phyloP scores from a whole-genome alignment of 2,329 filamentous ascomycete species.

The Diplodia corticola region DNA sequence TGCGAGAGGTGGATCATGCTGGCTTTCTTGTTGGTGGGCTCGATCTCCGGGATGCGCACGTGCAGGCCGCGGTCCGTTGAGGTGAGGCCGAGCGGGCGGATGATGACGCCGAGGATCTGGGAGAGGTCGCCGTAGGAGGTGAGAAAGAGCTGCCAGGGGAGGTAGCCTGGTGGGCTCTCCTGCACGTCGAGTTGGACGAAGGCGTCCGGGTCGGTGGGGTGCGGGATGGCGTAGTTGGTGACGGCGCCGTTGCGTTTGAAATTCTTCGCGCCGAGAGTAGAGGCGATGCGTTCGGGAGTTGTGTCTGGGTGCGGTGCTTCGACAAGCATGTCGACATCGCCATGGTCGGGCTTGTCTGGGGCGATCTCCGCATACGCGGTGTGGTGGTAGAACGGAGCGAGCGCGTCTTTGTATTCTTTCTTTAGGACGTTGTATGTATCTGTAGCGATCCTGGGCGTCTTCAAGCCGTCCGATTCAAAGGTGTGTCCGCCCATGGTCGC shows the following conservation, averaged over 20 bases:
- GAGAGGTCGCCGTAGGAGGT: conserved; percentile 72
- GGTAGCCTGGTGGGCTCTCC: conserved; percentile 44
- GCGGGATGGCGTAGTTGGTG: conserved; percentile 54
- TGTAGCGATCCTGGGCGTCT: conserved; percentile 25
- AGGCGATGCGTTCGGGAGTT: conserved; percentile 37
- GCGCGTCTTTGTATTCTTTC: conserved; percentile 46
- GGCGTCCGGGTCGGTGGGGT: conserved; percentile 28
- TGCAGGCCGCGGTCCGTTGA: conserved; percentile 64
- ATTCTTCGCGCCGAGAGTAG: conserved; percentile 49
- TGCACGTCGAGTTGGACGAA: conserved; percentile 71
- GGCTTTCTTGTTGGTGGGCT: conserved; percentile 57
- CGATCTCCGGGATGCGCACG: conserved; percentile 68
- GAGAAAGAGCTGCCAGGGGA: conserved; percentile 67
- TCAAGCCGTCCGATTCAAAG: background rate
- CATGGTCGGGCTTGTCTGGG: conserved; percentile 66
- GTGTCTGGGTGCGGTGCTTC: conserved; percentile 28
- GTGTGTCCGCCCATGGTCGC: conserved; percentile 11
- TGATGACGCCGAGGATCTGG: conserved; percentile 64
- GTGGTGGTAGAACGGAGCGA: conserved; percentile 54
- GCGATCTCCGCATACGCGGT: conserved; percentile 66
- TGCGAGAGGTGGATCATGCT: conserved; percentile 61
- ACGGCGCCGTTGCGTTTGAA: conserved; percentile 29
- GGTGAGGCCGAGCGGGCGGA: conserved; percentile 66
- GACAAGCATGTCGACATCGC: conserved; percentile 73
- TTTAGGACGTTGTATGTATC: conserved; percentile 58